These are phyloP conservation scores for Thelonectria olida DNA, from an alignment of 2,329 filamentous ascomycete genomes.

Conservation along the genomic window DNA sequence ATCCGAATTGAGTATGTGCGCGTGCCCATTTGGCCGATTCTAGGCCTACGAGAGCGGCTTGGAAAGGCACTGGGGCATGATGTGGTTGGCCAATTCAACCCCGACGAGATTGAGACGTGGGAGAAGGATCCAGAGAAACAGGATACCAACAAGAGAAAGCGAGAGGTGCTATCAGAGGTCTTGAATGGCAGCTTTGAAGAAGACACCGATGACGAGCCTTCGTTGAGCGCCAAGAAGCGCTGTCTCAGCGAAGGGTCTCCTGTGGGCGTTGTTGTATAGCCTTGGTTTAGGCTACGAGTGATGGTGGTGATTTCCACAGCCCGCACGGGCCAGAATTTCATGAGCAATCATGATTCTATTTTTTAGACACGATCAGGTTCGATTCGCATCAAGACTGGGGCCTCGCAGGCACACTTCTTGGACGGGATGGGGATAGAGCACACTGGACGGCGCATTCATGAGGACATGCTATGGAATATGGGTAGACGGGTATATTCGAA, in stretches of 20 bases:
- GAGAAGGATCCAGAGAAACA: constrained; percentile 50
- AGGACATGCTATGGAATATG: constrained; percentile 4
- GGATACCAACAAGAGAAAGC: constrained; percentile 44
- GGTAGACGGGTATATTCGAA: background rate
- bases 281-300: background rate
- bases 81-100: constrained; percentile 55
- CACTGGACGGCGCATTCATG: constrained; percentile 2
- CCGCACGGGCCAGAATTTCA: constrained; percentile 1
- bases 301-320: constrained; percentile 6
- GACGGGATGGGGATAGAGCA: constrained; percentile 4
- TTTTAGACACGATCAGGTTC: constrained; percentile 7
- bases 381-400: constrained; percentile 17
- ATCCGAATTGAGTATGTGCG: constrained; percentile 58
- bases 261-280: constrained; percentile 43
- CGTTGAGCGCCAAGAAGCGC: constrained; percentile 45
- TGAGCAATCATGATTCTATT: constrained; percentile 22
- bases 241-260: constrained; percentile 43
- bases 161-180: constrained; percentile 48
- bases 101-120: constrained; percentile 56
- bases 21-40: constrained; percentile 63
- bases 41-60: constrained; percentile 64
- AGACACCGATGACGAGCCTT: constrained; percentile 45
- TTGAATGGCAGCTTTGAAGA: constrained; percentile 54
- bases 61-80: constrained; percentile 62
- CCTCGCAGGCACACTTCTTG: constrained; percentile 16